phyloP scores from a whole-genome alignment of 2,329 filamentous ascomycete species.

The Corinectria fuckeliana region DNA sequence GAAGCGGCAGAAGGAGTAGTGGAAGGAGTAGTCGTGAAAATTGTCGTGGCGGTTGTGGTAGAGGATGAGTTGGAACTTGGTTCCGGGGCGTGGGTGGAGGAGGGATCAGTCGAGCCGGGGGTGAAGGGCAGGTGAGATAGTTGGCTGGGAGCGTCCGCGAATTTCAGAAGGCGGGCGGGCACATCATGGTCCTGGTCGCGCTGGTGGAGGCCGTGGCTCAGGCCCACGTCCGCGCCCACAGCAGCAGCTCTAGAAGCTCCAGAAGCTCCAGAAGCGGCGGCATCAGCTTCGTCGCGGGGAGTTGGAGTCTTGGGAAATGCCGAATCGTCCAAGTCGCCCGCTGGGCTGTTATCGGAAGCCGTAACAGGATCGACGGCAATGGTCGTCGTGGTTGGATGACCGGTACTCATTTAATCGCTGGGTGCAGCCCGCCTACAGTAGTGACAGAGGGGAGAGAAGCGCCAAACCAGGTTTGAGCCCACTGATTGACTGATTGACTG shows the following conservation, averaged over 20 bases:
- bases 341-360: constrained; percentile 9
- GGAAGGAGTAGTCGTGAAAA: constrained; percentile 22
- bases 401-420: constrained; percentile 35
- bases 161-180: constrained; percentile 37
- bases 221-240: constrained; percentile 19
- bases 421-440: constrained; percentile 24
- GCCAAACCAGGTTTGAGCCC: neutral
- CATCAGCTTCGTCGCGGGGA: neutral
- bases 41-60: constrained; percentile 27
- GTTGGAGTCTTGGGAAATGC: constrained; percentile 12
- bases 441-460: constrained; percentile 19
- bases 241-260: constrained; percentile 8
- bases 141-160: constrained; percentile 39
- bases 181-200: constrained; percentile 38
- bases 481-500: neutral
- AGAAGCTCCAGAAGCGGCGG: neutral
- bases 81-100: constrained; percentile 33
- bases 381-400: constrained; percentile 31
- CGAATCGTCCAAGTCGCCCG: constrained; percentile 10
- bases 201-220: constrained; percentile 24
- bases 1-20: constrained; percentile 22
- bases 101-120: constrained; percentile 38
- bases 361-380: constrained; percentile 28
- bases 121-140: constrained; percentile 37
- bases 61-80: constrained; percentile 34